Evolutionary conservation across 176 grass and related monocot genomes (phyloP).

Genomic region (Chrysopogon serrulatus): DNA sequence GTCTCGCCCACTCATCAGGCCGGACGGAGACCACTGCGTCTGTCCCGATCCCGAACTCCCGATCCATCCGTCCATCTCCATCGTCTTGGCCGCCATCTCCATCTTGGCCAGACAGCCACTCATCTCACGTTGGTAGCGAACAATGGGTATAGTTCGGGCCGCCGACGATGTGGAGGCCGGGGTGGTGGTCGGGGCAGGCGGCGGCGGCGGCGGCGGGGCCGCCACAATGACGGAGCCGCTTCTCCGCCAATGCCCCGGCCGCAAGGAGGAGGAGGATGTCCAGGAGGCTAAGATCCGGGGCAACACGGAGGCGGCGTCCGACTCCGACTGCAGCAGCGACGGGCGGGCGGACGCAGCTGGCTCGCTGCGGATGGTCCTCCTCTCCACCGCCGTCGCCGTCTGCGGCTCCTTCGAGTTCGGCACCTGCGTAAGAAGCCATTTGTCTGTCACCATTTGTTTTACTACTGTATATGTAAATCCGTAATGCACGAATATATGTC

Average conservation of each 20-base stretch:
- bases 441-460: background rate
- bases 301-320: background rate
- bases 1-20: background rate
- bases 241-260: background rate
- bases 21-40: background rate
- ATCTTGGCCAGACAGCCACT: background rate
- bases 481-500: background rate
- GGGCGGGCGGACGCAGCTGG: background rate
- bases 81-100: too few relatives aligned
- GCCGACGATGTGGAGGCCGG: slow-evolving; percentile 11
- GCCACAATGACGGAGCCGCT: slow-evolving; percentile 16
- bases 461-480: background rate
- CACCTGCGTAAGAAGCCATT: slow-evolving; percentile 58
- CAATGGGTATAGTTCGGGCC: slow-evolving; percentile 22
- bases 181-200: background rate
- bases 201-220: background rate
- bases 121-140: background rate
- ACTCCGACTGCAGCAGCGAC: background rate
- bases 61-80: background rate
- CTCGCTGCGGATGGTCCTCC: slow-evolving; percentile 45
- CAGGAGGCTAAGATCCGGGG: background rate
- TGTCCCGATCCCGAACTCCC: background rate
- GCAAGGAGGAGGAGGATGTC: background rate
- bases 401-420: slow-evolving; percentile 86
- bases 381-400: slow-evolving; percentile 63